phyloP scores from a whole-genome alignment of 306 rosid genomes.

The Gillenia trifoliata region DNA sequence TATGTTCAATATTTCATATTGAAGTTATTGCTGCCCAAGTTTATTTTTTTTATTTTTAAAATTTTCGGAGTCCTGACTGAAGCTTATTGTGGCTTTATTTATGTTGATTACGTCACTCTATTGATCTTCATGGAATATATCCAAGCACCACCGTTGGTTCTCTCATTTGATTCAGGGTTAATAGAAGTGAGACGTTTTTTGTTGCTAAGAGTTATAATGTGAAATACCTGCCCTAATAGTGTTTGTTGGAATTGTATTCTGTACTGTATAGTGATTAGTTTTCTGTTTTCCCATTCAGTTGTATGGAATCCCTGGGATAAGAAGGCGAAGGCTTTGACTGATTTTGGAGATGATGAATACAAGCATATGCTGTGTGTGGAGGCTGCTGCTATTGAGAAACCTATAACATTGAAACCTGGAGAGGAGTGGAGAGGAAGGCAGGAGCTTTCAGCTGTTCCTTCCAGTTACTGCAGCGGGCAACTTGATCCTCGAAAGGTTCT shows the following conservation, averaged over 20 bases:
- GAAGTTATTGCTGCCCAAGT: not conserved
- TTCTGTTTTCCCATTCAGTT: constrained; percentile 42
- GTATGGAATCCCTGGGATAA: constrained; percentile 99
- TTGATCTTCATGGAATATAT: too few species aligned
- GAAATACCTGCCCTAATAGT: not conserved
- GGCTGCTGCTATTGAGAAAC: constrained; percentile 78
- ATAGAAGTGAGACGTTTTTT: too few species aligned
- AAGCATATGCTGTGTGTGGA: constrained; percentile 92
- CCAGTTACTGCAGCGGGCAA: constrained; percentile 97
- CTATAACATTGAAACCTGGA: constrained; percentile 89
- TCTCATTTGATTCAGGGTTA: too few species aligned
- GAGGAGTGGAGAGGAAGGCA: constrained; percentile 97
- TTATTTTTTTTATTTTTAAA: too few species aligned
- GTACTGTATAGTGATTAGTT: not conserved
- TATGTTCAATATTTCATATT: constrained; percentile 8
- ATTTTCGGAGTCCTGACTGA: not conserved
- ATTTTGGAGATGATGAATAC: constrained; percentile 97
- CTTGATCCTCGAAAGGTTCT: constrained; percentile 91
- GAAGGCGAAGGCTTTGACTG: constrained; percentile 91
- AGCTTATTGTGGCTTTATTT: not conserved
- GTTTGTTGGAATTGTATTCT: not conserved
- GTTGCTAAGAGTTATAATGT: not conserved
- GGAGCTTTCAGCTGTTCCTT: constrained; percentile 94
- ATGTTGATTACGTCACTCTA: too few species aligned
- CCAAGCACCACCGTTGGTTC: too few species aligned